phyloP scores from a whole-genome alignment of 169 alveolate species.

The Perkinsus chesapeaki region DNA sequence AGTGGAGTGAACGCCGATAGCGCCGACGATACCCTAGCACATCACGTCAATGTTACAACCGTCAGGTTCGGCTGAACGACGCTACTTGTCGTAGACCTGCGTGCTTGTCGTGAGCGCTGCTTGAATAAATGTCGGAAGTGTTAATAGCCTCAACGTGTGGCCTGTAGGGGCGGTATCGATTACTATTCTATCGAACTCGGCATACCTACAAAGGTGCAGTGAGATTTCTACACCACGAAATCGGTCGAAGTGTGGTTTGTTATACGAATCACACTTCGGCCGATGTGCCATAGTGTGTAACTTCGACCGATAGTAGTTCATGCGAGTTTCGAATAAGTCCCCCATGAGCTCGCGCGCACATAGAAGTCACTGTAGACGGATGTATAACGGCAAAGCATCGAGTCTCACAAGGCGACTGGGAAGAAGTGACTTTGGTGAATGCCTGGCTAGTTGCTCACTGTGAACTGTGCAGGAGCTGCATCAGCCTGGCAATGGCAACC shows the following conservation, averaged over 20 bases:
- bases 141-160: conserved; percentile 92
- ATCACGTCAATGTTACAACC: neutral
- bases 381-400: too few species aligned
- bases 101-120: neutral
- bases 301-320: too few species aligned
- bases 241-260: too few species aligned
- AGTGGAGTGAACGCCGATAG: neutral
- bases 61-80: neutral
- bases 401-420: too few species aligned
- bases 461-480: neutral
- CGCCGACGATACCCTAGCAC: neutral
- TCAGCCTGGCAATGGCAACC: neutral
- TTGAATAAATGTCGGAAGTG: conserved; percentile 68
- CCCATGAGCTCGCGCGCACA: too few species aligned
- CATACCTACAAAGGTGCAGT: neutral
- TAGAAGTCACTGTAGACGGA: too few species aligned
- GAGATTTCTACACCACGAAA: neutral
- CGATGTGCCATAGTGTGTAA: too few species aligned
- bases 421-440: too few species aligned
- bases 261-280: too few species aligned
- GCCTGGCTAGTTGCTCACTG: too few species aligned
- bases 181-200: conserved; percentile 47
- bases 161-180: conserved; percentile 99
- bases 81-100: neutral
- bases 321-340: too few species aligned